These are phyloP conservation scores for Tirmania nivea DNA, from an alignment of 495 filamentous ascomycete species.

Conservation along the genomic window DNA sequence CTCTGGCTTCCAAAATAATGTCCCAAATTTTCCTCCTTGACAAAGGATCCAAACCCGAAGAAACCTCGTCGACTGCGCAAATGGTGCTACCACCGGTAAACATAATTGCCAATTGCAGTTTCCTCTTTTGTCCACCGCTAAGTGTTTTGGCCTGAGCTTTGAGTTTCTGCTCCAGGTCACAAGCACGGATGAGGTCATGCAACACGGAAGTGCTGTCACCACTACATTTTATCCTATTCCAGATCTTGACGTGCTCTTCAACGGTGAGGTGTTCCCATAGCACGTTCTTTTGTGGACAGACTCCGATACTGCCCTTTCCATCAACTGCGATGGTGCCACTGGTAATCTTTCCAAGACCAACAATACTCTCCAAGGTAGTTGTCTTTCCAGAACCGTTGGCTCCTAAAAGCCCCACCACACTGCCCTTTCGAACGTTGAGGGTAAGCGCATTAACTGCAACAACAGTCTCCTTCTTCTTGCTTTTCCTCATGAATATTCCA, in stretches of 20 bases:
- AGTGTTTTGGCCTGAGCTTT: slow-evolving; percentile 44
- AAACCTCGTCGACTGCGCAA: slow-evolving; percentile 78
- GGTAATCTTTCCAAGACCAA: slow-evolving; percentile 48
- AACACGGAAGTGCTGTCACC: slow-evolving; percentile 33
- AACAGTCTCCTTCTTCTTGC: slow-evolving; percentile 37
- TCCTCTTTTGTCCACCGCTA: slow-evolving; percentile 74
- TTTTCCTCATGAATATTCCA: slow-evolving; percentile 16
- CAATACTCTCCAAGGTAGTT: slow-evolving; percentile 69
- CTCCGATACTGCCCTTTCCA: slow-evolving; percentile 53
- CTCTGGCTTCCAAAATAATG: slow-evolving; percentile 60
- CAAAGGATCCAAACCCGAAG: slow-evolving; percentile 60
- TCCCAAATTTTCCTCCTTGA: slow-evolving; percentile 73
- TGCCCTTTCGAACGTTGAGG: slow-evolving; percentile 42
- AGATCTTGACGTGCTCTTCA: slow-evolving; percentile 55
- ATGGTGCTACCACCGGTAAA: slow-evolving; percentile 64
- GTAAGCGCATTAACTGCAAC: slow-evolving; percentile 49
- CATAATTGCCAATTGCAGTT: slow-evolving; percentile 87
- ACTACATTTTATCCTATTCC: slow-evolving; percentile 50
- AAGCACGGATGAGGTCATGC: slow-evolving; percentile 34
- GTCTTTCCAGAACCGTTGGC: slow-evolving; percentile 76
- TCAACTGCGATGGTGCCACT: slow-evolving; percentile 28
- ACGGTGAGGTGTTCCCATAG: slow-evolving; percentile 71
- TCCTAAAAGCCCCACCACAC: slow-evolving; percentile 62
- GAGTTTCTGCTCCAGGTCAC: slow-evolving; percentile 50
- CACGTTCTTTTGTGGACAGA: slow-evolving; percentile 78